Base-by-base conservation (phyloP, 305 asterid species). In the Caryopteris hybrid region DNA sequence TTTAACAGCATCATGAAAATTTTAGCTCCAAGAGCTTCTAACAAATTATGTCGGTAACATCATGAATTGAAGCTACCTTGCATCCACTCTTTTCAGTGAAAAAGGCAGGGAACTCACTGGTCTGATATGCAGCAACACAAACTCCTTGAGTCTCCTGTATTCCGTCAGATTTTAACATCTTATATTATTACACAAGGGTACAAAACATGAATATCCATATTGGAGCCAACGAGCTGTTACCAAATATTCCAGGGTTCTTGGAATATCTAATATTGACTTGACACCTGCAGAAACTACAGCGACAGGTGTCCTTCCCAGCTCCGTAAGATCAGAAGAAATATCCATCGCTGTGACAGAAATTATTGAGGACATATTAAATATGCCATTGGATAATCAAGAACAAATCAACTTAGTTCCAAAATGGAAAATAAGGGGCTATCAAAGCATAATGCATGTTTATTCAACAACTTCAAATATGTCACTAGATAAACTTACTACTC, bases 111-210 rank as follows among this genome's bases (percentile, higher is more conserved):
- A 93, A 87, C 74, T 90, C 96, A 27, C 78, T 69, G 10, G 99
- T 85, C 78, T 76, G 83, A 74, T 93, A 93, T 34, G 96, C 92
- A 48, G 91, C 91, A 75, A 83, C 94, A 80, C 96, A 87, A 66
- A 90, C 96, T 79, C 96, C 95, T 63, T 90, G 95, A 58, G 97
- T 93, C 82, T 93, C 99, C 99, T 93, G 85, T 46, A 80, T 73
- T n/a, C 60, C 50, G 65, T 55, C n/a, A 58, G 34, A 59, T 17
- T 21, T 39, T 54, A 55, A 45, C 48, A 43, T 27, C 12, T 22
- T 20, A 22, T 5, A 42, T 20, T 18, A 50, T 48, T 52, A 34
- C 48, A 68, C 25, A 8, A 42, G 58, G 14, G 17, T 34, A 66
- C 9, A 45, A 39, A 36, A 23, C 6, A 21, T 6, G 36, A 58